Evolutionary conservation across 1,284 basidiomycete genomes (phyloP).

Genomic region (Mycosarcoma mackinlayi): DNA sequence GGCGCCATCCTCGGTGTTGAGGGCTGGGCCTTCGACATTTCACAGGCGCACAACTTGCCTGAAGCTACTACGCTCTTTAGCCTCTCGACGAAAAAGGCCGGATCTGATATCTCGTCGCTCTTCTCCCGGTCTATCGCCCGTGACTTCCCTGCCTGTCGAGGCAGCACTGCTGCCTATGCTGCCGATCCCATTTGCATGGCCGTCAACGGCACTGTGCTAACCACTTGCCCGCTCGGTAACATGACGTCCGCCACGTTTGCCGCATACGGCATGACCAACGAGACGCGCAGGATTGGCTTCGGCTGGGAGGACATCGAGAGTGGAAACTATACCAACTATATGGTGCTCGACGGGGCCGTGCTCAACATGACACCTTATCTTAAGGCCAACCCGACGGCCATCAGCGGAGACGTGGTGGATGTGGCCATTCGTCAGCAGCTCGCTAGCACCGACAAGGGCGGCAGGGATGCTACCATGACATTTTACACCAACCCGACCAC

Average conservation of each 20-base stretch:
- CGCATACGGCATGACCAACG: constrained; percentile 42
- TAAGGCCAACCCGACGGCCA: constrained; percentile 76
- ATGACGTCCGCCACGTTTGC: constrained; percentile 44
- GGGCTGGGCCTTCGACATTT: constrained; percentile 82
- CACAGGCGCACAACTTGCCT: constrained; percentile 71
- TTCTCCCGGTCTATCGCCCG: constrained; percentile 71
- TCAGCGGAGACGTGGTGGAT: constrained; percentile 83
- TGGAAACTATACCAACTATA: constrained; percentile 46
- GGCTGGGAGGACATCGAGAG: constrained; percentile 62
- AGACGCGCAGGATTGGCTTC: constrained; percentile 54
- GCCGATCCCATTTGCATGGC: constrained; percentile 77
- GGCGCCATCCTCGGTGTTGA: constrained; percentile 75
- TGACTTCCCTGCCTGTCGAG: constrained; percentile 73
- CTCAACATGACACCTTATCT: constrained; percentile 93
- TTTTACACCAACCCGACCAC: constrained; percentile 54
- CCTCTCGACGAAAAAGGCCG: constrained; percentile 71
- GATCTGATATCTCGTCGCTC: constrained; percentile 87
- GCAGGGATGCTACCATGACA: constrained; percentile 82
- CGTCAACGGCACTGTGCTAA: constrained; percentile 65
- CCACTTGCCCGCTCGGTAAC: constrained; percentile 73
- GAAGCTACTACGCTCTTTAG: constrained; percentile 73
- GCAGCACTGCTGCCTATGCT: constrained; percentile 73
- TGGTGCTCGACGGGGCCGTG: constrained; percentile 89
- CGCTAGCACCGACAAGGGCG: constrained; percentile 70
- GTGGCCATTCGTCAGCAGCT: constrained; percentile 82